Evolutionary conservation across 2,329 filamentous ascomycete genomes (phyloP), one percentile per base, ranked within the genome.

Genomic region (Lachnellula occidentalis): DNA sequence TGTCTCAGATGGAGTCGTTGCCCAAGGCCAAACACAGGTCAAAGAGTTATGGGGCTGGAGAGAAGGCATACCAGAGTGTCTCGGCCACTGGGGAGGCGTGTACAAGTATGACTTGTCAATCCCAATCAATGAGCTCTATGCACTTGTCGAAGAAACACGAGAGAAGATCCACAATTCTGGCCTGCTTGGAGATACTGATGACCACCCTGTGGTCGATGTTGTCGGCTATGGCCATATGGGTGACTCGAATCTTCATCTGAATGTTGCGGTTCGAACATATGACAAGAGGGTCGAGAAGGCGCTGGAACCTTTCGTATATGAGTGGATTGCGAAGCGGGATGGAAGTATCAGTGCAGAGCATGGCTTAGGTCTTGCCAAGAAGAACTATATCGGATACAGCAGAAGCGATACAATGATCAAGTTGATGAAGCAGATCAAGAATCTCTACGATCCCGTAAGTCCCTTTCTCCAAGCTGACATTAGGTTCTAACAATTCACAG

Each of bases 81-180:
- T 95, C 24, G 89, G 89, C 58, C 91, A 96, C 71, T 90, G 88
- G 73, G 95, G 94, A 55, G 94, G 92, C 45, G 92, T 94, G 8
- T 99, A 99, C 81, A 99, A 99, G 75, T 99, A 99, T 71, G 94
- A 99, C 68, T 79, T 99, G 34, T 97, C 94, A 6, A 96, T 99
- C 61, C 94, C 94, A 1, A 79, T 99, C 27, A 73, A 81, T 12
- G 86, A 96, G 62, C 83, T 99, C 66, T 99, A 99, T 74, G 77
- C 82, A 63, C 78, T 99, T 31, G 94, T 99, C 31, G 88, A 94
- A 61, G 94, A 97, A 64, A 87, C 86, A 21, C 81, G 87, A 59
- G 83, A 82, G 51, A 84, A 85, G 51, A 79, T 99, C 61, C 78
- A 80, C 1, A 78, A 85, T 51, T 85, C 86, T 34, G 90, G 91